Percentiles rank a stretch among this genome's conserved stretches.
These are phyloP conservation scores for Fusarium pseudograminearum DNA, from an alignment of 2,329 filamentous ascomycete species.

Conservation along the genomic window DNA sequence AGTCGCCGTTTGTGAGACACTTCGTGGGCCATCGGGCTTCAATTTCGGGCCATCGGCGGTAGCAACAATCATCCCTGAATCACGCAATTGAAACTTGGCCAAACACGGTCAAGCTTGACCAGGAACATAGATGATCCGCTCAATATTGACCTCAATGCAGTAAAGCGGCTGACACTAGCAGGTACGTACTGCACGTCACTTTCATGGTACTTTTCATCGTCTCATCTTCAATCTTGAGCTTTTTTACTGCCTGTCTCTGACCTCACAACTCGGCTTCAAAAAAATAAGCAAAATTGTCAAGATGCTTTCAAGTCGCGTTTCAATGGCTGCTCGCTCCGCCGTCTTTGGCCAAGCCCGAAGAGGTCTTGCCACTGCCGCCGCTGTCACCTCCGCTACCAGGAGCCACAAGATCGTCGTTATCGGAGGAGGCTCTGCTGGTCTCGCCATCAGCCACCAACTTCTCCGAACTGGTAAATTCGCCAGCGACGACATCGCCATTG, in stretches of 20 bases:
- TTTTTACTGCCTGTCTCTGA: constrained; percentile 14
- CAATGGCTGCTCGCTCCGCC: constrained; percentile 30
- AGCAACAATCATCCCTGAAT: constrained; percentile 30
- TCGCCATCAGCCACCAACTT: constrained; percentile 75
- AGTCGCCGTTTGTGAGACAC: constrained; percentile 15
- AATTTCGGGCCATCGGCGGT: constrained; percentile 31
- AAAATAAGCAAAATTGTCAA: background rate
- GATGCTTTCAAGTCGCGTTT: constrained; percentile 42
- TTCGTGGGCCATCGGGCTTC: constrained; percentile 7
- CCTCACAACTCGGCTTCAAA: background rate
- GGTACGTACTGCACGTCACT: constrained; percentile 34
- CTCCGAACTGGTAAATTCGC: constrained; percentile 68
- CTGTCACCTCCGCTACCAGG: constrained; percentile 34
- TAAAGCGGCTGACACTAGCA: background rate
- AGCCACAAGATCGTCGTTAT: constrained; percentile 74
- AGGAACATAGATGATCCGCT: constrained; percentile 9
- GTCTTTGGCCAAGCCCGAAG: constrained; percentile 7
- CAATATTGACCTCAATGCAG: background rate
- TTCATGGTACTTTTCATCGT: constrained; percentile 28
- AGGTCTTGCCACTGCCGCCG: constrained; percentile 31
- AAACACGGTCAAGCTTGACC: background rate
- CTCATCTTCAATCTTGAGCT: constrained; percentile 14
- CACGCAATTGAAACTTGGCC: constrained; percentile 31
- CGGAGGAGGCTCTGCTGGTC: constrained; percentile 74
- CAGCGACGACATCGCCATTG: constrained; percentile 70